Conservation (phyloP, 2,329 filamentous ascomycete genomes). For the Trichoderma endophyticum region DNA sequence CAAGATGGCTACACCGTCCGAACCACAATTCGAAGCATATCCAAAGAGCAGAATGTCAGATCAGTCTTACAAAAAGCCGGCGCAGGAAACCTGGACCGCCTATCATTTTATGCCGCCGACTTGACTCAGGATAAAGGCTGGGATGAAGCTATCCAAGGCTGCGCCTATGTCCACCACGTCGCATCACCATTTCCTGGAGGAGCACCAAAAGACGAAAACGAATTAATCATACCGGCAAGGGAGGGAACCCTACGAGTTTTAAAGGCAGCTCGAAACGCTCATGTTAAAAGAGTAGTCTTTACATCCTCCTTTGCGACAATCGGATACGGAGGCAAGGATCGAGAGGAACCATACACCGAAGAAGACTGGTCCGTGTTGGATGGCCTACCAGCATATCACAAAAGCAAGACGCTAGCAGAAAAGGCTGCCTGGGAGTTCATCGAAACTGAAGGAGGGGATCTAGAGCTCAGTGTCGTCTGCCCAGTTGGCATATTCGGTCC, state of each 20-base stretch:
- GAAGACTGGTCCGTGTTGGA: slow-evolving; percentile 33
- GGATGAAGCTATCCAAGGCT: slow-evolving; percentile 27
- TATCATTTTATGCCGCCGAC: slow-evolving; percentile 30
- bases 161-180: slow-evolving; percentile 33
- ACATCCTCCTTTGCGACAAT: slow-evolving; percentile 45
- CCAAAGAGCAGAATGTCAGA: slow-evolving; percentile 4
- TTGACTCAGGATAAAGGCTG: slow-evolving; percentile 30
- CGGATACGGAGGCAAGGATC: slow-evolving; percentile 31
- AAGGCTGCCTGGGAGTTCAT: slow-evolving; percentile 30
- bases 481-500: slow-evolving; percentile 31
- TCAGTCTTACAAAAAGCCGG: slow-evolving; percentile 9
- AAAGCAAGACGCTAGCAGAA: slow-evolving; percentile 29
- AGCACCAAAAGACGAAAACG: slow-evolving; percentile 16
- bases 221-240: slow-evolving; percentile 23
- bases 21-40: slow-evolving; percentile 23
- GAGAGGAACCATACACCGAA: slow-evolving; percentile 38
- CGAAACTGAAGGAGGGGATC: slow-evolving; percentile 26
- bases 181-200: slow-evolving; percentile 33
- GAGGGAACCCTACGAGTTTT: slow-evolving; percentile 24
- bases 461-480: slow-evolving; percentile 26
- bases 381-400: slow-evolving; percentile 18
- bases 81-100: slow-evolving; percentile 6
- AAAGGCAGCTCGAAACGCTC: background rate
- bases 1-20: slow-evolving; percentile 22
- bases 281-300: slow-evolving; percentile 42